phyloP scores from a whole-genome alignment of 2,329 filamentous ascomycete genomes.

The Fusarium incarnatum region DNA sequence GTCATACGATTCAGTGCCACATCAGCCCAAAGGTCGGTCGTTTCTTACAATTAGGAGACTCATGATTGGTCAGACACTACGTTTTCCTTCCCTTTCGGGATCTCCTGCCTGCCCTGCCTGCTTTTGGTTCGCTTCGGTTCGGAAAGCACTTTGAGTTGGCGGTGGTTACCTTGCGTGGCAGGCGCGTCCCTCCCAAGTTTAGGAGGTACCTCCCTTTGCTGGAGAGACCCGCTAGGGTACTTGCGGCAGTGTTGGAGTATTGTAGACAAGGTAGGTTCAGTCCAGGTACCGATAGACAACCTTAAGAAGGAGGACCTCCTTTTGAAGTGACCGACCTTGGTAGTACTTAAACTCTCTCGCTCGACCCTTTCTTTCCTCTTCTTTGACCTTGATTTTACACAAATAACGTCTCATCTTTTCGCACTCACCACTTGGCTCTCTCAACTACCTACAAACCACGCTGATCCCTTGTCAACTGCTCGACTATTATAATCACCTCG shows the following conservation, averaged over 20 bases:
- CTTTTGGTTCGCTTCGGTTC: conserved; percentile 20
- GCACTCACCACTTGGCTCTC: not conserved
- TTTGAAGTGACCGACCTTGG: conserved; percentile 6
- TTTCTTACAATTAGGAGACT: conserved; percentile 41
- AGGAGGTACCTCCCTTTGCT: not conserved
- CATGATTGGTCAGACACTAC: conserved; percentile 29
- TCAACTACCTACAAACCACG: not conserved
- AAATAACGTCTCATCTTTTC: conserved; percentile 8
- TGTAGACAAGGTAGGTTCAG: conserved; percentile 21
- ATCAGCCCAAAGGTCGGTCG: conserved; percentile 45
- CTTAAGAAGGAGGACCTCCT: conserved; percentile 6
- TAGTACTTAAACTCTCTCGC: conserved; percentile 23
- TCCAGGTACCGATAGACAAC: conserved; percentile 27
- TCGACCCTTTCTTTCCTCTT: not conserved
- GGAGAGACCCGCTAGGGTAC: conserved; percentile 11
- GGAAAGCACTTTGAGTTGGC: conserved; percentile 8
- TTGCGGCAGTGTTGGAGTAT: conserved; percentile 5
- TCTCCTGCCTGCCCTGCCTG: conserved; percentile 31
- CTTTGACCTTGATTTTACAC: conserved; percentile 4
- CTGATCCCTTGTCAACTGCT: conserved; percentile 1
- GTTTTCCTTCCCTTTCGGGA: conserved; percentile 30
- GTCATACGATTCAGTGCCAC: conserved; percentile 49
- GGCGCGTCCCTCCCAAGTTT: not conserved
- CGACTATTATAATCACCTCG: not conserved
- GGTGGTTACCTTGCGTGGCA: conserved; percentile 4